A percentile compares a stretch with the other conserved stretches of the same genome.
Evolutionary conservation across 768 basidiomycete species (phyloP).

Genomic region (Auriculariales sp.): DNA sequence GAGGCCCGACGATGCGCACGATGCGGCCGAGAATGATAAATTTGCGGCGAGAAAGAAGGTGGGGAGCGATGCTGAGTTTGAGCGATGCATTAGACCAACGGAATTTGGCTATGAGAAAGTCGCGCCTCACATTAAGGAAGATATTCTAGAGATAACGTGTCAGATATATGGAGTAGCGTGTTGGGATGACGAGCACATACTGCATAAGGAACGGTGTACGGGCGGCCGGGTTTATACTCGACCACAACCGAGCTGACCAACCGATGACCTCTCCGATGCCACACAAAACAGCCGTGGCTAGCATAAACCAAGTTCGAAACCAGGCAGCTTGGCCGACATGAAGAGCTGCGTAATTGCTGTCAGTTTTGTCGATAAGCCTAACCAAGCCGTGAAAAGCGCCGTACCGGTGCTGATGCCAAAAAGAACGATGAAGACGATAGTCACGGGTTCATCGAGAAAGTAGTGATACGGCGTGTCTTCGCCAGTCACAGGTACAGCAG

Average conservation of each 20-base stretch:
- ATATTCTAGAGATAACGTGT: not conserved
- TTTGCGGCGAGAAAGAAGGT: constrained; percentile 42
- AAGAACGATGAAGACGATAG: not conserved
- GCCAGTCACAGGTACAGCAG: too few species aligned
- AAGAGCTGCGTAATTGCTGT: constrained; percentile 17
- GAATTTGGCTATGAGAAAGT: not conserved
- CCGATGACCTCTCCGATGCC: constrained; percentile 38
- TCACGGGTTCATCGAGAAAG: not conserved
- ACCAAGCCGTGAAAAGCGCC: not conserved
- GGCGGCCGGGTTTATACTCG: constrained; percentile 14
- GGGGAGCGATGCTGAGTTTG: constrained; percentile 39
- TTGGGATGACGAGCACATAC: constrained; percentile 10
- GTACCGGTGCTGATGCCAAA: not conserved
- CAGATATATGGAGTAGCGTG: not conserved
- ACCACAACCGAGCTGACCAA: constrained; percentile 46
- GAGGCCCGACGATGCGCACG: constrained; percentile 25
- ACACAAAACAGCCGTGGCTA: constrained; percentile 32
- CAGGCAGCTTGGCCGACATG: constrained; percentile 31
- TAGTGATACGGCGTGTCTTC: not conserved
- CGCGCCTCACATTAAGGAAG: not conserved
- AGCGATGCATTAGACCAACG: not conserved
- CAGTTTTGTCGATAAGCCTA: not conserved
- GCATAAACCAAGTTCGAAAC: constrained; percentile 36
- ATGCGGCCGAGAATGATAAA: constrained; percentile 43
- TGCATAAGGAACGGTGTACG: constrained; percentile 28